Base-by-base conservation (phyloP, 73 alveolate genomes). In the Paramecium octaurelia region DNA sequence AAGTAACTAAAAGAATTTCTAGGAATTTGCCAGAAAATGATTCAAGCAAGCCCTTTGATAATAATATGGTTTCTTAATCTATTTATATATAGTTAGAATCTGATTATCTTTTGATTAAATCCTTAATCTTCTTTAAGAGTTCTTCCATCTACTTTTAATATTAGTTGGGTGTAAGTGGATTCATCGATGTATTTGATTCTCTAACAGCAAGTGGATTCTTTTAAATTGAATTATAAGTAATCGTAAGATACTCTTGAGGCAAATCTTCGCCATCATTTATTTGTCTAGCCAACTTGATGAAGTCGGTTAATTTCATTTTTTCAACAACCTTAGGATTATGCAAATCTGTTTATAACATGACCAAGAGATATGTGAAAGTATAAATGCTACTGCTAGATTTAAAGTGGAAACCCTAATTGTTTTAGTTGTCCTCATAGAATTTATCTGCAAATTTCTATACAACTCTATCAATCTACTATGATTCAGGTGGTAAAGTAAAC, bases 381-480 rank as follows among this genome's bases (percentile, higher is more conserved):
- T 89, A 89, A 24, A 80, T 48, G 75, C 96, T 95, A 86, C 98
- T 93, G 90, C 98, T 99, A 14, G 99, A 96, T 69, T 92, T 92
- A 24, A 95, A 95, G 92, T 95, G 95, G 2, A 64, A 64, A 64
- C 6, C 27, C 46, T 27, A 34, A 44, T 92, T 93, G 35, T 92
- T 94, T 38, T 96, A 96, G 86, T 97, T 98, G 94, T 98, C 99
- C 50, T 84, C 94, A 84, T 93, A 95, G 92, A 90, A 97, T 95
- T 97, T 97, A 20, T 95, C 98, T 12, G 99, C 99, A 92, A 98
- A 98, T 84, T 93, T 98, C 86, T 97, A 97, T 94, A 98, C 95
- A 24, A 98, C 95, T 91, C 99, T 96, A 94, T 98, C 99, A n/a
- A 98, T 98, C 46, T 64, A 89, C 10, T 38, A 46, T 43, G 88